Percentiles rank a stretch among this genome's conserved stretches.
Evolutionary conservation across 2,329 filamentous ascomycete genomes (phyloP).

Genomic region (Colletotrichum abscissum): DNA sequence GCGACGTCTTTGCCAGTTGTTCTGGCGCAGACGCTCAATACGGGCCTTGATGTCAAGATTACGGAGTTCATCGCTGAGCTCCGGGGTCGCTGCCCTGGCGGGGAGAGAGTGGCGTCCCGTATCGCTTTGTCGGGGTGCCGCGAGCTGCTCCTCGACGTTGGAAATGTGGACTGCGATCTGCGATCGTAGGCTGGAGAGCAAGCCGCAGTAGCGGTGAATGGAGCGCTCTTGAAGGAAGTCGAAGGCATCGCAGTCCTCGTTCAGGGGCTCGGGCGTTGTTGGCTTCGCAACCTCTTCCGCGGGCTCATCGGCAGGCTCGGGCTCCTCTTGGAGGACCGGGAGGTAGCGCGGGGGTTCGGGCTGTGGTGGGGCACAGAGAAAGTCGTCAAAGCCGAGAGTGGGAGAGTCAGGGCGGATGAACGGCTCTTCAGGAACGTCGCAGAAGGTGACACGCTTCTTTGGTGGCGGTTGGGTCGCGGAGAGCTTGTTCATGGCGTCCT

Average conservation of each 20-base stretch:
- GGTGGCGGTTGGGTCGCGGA: constrained; percentile 27
- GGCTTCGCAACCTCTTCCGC: constrained; percentile 38
- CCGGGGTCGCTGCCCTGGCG: constrained; percentile 25
- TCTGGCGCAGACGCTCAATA: constrained; percentile 65
- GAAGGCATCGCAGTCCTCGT: constrained; percentile 35
- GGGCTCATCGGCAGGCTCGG: constrained; percentile 37
- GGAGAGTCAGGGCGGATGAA: constrained; percentile 69
- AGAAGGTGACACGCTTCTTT: constrained; percentile 54
- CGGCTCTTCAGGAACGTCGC: constrained; percentile 52
- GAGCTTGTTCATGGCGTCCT: constrained; percentile 40
- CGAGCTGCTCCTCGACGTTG: constrained; percentile 55
- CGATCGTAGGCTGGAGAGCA: constrained; percentile 58
- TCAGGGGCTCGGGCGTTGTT: constrained; percentile 32
- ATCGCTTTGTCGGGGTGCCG: constrained; percentile 35
- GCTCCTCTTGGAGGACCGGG: constrained; percentile 33
- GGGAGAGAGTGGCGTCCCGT: constrained; percentile 36
- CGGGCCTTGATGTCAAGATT: constrained; percentile 58
- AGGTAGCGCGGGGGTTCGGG: constrained; percentile 32
- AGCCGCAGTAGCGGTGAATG: constrained; percentile 60
- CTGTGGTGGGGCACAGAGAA: constrained; percentile 38
- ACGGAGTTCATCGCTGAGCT: constrained; percentile 48
- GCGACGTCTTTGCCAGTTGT: constrained; percentile 65
- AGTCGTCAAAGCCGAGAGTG: constrained; percentile 66
- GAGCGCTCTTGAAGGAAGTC: constrained; percentile 56
- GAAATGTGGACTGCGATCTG: constrained; percentile 62